Percentiles rank a stretch among this genome's conserved stretches.
These are phyloP conservation scores for Coniochaeta hoffmannii DNA, from an alignment of 2,329 filamentous ascomycete species.

Conservation along the genomic window DNA sequence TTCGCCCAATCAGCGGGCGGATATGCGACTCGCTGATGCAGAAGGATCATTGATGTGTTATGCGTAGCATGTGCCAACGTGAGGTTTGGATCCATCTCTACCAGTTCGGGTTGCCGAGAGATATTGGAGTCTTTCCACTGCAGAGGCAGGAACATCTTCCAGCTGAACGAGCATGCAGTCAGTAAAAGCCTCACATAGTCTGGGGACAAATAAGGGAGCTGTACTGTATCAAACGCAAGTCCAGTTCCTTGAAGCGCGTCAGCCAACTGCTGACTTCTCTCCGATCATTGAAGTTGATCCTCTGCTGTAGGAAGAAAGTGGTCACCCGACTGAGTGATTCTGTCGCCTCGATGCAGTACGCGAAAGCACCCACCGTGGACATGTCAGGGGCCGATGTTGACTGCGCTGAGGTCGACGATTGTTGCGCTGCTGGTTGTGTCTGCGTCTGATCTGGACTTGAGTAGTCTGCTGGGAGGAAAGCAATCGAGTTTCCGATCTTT, in stretches of 20 bases:
- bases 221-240: conserved; percentile 26
- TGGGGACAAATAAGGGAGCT: conserved; percentile 2
- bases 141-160: conserved; percentile 16
- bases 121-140: conserved; percentile 23
- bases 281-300: conserved; percentile 21
- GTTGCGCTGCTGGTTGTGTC: neutral
- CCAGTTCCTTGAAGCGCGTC: conserved; percentile 32
- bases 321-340: conserved; percentile 28
- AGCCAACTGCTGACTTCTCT: conserved; percentile 26
- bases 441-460: neutral
- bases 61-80: conserved; percentile 41
- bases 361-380: conserved; percentile 26
- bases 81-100: conserved; percentile 39
- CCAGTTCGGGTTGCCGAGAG: conserved; percentile 18
- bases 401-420: too few species aligned
- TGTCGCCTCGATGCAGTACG: conserved; percentile 29
- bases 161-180: too few species aligned
- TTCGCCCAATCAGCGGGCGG: conserved; percentile 23
- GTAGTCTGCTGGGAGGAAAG: conserved; percentile 2
- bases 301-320: conserved; percentile 27
- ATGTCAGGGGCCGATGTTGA: conserved; percentile 5
- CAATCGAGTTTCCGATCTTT: conserved; percentile 19
- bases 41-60: conserved; percentile 40
- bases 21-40: conserved; percentile 41
- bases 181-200: too few species aligned